phyloP scores from a whole-genome alignment of 129 eudicot genomes.

The Dittrichia graveolens region DNA sequence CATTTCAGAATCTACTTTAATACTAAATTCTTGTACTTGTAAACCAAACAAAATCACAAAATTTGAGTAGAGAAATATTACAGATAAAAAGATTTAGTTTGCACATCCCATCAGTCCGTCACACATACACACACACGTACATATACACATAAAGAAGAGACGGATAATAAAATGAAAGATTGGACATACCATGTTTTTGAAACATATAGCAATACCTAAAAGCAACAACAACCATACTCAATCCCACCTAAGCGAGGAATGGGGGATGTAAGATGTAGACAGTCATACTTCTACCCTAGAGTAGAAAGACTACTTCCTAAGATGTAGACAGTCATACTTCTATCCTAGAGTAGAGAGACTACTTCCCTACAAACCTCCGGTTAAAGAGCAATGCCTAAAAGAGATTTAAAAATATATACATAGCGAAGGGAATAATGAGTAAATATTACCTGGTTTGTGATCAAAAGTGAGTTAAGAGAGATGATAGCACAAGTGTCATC shows the following conservation, averaged over 20 bases:
- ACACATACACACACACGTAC: not conserved
- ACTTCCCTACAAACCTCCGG: too few relatives aligned
- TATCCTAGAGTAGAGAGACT: too few relatives aligned
- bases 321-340: too few relatives aligned
- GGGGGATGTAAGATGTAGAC: too few relatives aligned
- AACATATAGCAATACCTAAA: not conserved
- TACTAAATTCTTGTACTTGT: constrained; percentile 1
- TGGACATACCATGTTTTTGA: not conserved
- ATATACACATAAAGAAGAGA: constrained; percentile 5
- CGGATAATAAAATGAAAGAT: not conserved
- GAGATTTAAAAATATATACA: not conserved
- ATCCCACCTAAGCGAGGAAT: too few relatives aligned
- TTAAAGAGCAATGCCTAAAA: too few relatives aligned
- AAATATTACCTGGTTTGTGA: constrained; percentile 24
- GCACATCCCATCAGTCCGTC: too few relatives aligned
- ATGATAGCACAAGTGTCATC: not conserved
- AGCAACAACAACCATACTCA: not conserved
- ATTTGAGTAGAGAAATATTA: not conserved
- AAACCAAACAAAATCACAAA: not conserved
- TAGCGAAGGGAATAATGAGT: not conserved
- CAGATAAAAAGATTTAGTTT: too few relatives aligned
- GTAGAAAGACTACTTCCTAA: too few relatives aligned
- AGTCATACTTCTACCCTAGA: too few relatives aligned
- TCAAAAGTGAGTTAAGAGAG: not conserved
- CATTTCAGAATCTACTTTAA: constrained; percentile 7